Percentiles rank a stretch among this genome's conserved stretches.
phyloP scores from a whole-genome alignment of 208 protist species.

The Acanthamoeba culbertsoni region DNA sequence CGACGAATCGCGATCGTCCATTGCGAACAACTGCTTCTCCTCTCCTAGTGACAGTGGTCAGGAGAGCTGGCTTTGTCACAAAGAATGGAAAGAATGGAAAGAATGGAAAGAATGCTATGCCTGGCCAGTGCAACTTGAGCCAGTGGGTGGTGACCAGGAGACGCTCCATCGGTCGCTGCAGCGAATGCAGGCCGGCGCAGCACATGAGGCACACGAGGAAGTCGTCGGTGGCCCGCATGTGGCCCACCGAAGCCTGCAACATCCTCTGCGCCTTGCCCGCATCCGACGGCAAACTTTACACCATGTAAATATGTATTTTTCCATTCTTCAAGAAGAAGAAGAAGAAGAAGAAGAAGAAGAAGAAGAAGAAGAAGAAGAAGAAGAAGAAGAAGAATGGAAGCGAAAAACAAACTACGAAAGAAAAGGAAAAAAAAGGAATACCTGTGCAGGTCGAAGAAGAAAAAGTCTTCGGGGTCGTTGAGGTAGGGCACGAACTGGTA shows the following conservation, averaged over 20 bases:
- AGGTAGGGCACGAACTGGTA: conserved; percentile 22
- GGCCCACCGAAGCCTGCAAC: neutral
- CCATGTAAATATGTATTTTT: neutral
- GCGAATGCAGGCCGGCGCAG: neutral
- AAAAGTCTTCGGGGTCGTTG: neutral
- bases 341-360: neutral
- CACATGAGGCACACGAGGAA: conserved; percentile 12
- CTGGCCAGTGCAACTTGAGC: conserved; percentile 25
- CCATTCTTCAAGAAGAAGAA: neutral
- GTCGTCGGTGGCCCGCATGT: neutral
- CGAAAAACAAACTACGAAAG: neutral
- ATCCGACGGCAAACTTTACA: neutral
- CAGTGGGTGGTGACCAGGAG: neutral
- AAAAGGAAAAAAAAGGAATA: neutral
- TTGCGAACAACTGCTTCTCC: neutral
- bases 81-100: neutral
- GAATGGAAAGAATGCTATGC: neutral
- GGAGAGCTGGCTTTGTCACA: too few species aligned
- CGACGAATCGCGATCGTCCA: conserved; percentile 10
- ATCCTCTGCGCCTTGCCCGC: neutral
- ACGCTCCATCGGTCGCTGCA: neutral
- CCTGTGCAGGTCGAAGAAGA: conserved; percentile 23
- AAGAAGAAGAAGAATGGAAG: neutral
- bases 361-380: neutral
- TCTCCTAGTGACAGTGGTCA: too few species aligned